phyloP scores from a whole-genome alignment of 805 yeast genomes.

The Blastobotrys muscicola region DNA sequence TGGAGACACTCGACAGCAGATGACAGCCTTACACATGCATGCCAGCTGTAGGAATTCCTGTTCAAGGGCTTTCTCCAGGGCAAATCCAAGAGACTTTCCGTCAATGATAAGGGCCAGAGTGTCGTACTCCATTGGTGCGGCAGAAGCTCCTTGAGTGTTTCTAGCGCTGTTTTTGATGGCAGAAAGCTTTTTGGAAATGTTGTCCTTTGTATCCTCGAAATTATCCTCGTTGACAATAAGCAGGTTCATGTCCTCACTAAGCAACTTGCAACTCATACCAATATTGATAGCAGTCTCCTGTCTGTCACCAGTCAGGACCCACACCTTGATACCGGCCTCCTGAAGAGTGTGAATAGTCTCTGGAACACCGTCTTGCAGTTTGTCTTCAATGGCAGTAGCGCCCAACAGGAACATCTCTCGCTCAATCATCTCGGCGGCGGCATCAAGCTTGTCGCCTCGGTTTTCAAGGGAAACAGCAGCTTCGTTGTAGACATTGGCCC shows the following conservation, averaged over 20 bases:
- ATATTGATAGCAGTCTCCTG: constrained; percentile 98
- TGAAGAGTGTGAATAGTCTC: constrained; percentile 93
- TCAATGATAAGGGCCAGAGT: constrained; percentile 87
- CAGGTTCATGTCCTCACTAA: constrained; percentile 93
- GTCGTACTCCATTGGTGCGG: constrained; percentile 46
- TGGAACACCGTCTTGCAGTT: constrained; percentile 95
- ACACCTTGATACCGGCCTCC: constrained; percentile 91
- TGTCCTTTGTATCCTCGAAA: constrained; percentile 64
- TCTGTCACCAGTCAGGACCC: constrained; percentile 98
- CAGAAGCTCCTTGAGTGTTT: constrained; percentile 13
- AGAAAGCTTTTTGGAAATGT: constrained; percentile 62
- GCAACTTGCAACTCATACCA: constrained; percentile 93
- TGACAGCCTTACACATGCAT: constrained; percentile 84
- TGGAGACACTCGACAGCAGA: constrained; percentile 97
- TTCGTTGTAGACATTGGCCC: constrained; percentile 58
- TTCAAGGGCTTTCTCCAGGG: constrained; percentile 73
- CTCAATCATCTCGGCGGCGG: constrained; percentile 84
- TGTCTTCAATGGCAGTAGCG: constrained; percentile 97
- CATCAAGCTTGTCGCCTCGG: constrained; percentile 70
- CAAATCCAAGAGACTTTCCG: constrained; percentile 83
- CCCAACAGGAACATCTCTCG: constrained; percentile 72
- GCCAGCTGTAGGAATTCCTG: constrained; percentile 72
- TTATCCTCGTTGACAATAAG: constrained; percentile 81
- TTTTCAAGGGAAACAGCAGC: constrained; percentile 78
- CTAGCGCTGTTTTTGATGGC: constrained; percentile 45